Conservation (phyloP, 345 rosid species). For the Chamaenerion angustifolium region DNA sequence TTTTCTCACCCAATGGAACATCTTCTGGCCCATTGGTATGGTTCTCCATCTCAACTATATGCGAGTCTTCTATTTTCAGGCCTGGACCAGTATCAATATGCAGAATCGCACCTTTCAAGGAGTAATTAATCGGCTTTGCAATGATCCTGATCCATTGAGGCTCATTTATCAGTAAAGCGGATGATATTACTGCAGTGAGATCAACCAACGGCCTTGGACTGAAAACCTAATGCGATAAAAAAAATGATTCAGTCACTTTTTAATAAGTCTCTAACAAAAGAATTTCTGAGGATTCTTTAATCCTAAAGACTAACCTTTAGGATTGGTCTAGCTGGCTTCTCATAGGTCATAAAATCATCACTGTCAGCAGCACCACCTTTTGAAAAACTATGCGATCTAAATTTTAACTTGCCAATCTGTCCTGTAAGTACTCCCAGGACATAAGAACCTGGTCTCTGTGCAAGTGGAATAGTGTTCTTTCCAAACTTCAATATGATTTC, state of each 20-base stretch:
- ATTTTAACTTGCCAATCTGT: constrained; percentile 80
- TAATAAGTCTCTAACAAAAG: neutral
- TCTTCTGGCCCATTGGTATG: too few relatives aligned
- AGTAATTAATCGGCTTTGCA: too few relatives aligned
- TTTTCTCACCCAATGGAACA: too few relatives aligned
- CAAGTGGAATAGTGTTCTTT: constrained; percentile 50
- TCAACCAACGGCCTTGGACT: constrained; percentile 93
- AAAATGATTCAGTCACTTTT: neutral
- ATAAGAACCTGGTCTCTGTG: constrained; percentile 83
- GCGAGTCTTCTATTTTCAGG: too few relatives aligned
- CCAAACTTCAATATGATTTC: constrained; percentile 66
- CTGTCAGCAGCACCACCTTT: constrained; percentile 89
- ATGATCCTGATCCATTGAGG: too few relatives aligned
- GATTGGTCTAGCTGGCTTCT: constrained; percentile 85
- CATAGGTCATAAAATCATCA: constrained; percentile 96
- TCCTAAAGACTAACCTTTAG: constrained; percentile 46
- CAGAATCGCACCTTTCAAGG: too few relatives aligned
- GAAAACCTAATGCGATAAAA: constrained; percentile 40
- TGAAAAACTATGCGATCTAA: constrained; percentile 93
- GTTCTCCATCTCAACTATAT: too few relatives aligned
- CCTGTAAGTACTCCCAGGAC: constrained; percentile 93
- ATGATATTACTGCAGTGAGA: constrained; percentile 40
- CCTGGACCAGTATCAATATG: too few relatives aligned
- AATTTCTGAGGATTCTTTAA: neutral
- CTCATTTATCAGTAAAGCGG: too few relatives aligned